These are phyloP conservation scores for Smithsoniella earleae DNA, from an alignment of 163 green algal genomes.

Conservation along the genomic window DNA sequence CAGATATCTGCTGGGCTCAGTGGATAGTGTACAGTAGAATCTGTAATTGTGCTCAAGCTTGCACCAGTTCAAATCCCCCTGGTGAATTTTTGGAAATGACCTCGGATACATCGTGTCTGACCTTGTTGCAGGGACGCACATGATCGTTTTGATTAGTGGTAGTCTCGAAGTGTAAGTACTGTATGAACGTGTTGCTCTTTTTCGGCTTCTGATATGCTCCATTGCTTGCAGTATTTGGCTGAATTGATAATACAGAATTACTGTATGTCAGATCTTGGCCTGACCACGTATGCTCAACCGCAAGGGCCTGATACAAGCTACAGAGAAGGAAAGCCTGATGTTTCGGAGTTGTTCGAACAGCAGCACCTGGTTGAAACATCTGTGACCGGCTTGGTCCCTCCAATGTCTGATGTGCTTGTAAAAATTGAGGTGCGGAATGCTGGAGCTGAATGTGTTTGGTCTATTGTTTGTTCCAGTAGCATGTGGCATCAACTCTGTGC, in stretches of 20 bases:
- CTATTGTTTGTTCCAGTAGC: background rate
- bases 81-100: too few species aligned
- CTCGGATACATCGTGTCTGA: too few species aligned
- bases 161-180: too few species aligned
- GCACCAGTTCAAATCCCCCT: too few species aligned
- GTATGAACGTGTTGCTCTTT: too few species aligned
- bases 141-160: too few species aligned
- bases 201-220: too few species aligned
- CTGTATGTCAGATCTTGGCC: conserved; percentile 26
- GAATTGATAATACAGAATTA: conserved; percentile 27
- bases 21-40: too few species aligned
- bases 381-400: background rate
- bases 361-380: conserved; percentile 19
- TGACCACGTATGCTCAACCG: conserved; percentile 21
- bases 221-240: conserved; percentile 23
- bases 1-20: too few species aligned
- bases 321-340: conserved; percentile 3
- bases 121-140: too few species aligned
- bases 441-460: background rate
- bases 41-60: too few species aligned
- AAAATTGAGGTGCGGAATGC: background rate
- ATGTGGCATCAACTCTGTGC: too few species aligned
- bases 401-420: conserved; percentile 9
- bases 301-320: conserved; percentile 7
- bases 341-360: conserved; percentile 25